A percentile compares a stretch with the other conserved stretches of the same genome.
phyloP scores from a whole-genome alignment of 805 yeast species.

The Pichia occidentalis region DNA sequence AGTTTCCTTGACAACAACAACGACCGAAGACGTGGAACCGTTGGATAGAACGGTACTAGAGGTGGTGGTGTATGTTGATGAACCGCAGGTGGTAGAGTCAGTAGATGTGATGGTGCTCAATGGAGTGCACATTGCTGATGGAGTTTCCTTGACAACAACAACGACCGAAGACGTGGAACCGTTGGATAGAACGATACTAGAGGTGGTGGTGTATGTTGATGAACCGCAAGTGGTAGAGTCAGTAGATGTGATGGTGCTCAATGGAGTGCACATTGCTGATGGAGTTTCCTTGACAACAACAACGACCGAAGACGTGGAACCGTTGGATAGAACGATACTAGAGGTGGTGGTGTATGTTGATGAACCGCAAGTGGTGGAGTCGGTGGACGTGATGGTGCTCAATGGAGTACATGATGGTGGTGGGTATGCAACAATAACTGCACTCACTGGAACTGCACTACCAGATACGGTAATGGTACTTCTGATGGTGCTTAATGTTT shows the following conservation, averaged over 20 bases:
- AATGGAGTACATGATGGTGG: too few species aligned
- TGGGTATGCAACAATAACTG: too few species aligned
- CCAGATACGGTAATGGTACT: too few species aligned
- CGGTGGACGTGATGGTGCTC: too few species aligned
- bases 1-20: conserved; percentile 1
- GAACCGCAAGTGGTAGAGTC: not conserved
- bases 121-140: not conserved
- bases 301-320: too few species aligned
- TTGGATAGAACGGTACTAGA: conserved; percentile 3
- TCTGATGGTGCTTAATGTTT: too few species aligned
- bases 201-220: not conserved
- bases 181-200: not conserved
- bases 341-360: too few species aligned
- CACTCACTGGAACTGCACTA: too few species aligned
- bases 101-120: conserved; percentile 3
- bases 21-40: not conserved
- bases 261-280: too few species aligned
- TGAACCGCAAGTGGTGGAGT: too few species aligned
- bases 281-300: too few species aligned
- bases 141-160: conserved; percentile 1
- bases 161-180: not conserved
- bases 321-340: too few species aligned
- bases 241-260: not conserved
- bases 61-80: conserved; percentile 5
- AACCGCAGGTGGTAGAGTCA: not conserved